Evolutionary conservation across 306 rosid genomes (phyloP), one percentile per base, ranked within the genome.

Genomic region (Hippophae rhamnoides): DNA sequence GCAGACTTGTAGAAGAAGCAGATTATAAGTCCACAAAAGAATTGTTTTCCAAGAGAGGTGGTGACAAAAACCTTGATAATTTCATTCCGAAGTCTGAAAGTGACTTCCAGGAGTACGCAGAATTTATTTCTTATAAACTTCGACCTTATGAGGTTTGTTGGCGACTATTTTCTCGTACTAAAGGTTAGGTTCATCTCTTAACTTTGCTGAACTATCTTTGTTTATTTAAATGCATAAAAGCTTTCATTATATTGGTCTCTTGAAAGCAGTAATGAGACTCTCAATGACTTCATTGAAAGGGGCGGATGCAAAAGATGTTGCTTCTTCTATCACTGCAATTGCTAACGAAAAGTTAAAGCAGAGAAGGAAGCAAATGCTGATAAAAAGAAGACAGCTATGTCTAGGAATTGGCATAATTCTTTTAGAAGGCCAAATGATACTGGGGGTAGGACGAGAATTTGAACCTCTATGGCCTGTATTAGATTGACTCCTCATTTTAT

Each of bases 341-440:
- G 95, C 95, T 9, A 92, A 88, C 62, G 95, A 92, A 70, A 92
- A 88, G 84, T 56, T 92, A 57, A 92, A 82, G 87, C 87, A 14
- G 99, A 92, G 72, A 92, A 88, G 79, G 95, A 88, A 73, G 86
- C 89, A 41, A 85, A 77, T 74, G 82, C 95, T 73, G 86, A 95
- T 43, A 92, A 88, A 84, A 92, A 78, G 90, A 92, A 86, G 76
- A 76, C 80, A 76, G 96, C 95, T 88, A 76, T 27, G 38, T 18
- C 38, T 27, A 27, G 38, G 38, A 3, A 27, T 27, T 27, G 38
- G 38, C 38, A 18, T 18, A 18, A 18, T 18, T 18, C 18, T 18
- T 18, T 18, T 18, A 18, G 0, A 18, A 18, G 18, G 18, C 18
- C 38, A 27, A 27, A 27, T 27, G 38, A 27, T 27, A 27, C 18